Conservation (phyloP, 306 rosid genomes). For the Amphicarpaea edgeworthii region DNA sequence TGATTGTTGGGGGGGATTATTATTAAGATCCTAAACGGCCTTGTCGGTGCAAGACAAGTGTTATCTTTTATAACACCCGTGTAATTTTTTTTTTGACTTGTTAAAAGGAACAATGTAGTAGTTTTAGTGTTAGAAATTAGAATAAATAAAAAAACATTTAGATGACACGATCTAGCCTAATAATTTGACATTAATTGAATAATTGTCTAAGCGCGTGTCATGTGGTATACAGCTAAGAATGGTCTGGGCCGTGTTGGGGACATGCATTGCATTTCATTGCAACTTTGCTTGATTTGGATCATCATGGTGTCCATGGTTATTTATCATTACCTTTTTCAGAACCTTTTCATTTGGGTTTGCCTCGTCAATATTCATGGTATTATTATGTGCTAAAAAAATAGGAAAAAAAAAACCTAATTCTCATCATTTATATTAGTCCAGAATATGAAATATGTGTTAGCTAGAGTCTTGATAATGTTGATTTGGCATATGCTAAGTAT, state of each 20-base stretch:
- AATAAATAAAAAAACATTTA: too few relatives aligned
- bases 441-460: too few relatives aligned
- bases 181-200: constrained; percentile 7
- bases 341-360: background rate
- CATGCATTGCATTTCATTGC: too few relatives aligned
- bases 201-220: background rate
- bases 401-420: too few relatives aligned
- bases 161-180: background rate
- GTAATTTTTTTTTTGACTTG: background rate
- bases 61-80: background rate
- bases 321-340: background rate
- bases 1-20: background rate
- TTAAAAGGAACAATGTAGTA: too few relatives aligned
- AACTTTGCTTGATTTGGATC: background rate
- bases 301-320: background rate
- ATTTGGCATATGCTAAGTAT: too few relatives aligned
- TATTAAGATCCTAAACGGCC: constrained; percentile 19
- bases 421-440: too few relatives aligned
- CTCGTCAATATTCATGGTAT: background rate
- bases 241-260: background rate
- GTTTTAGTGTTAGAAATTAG: too few relatives aligned
- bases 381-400: too few relatives aligned
- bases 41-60: constrained; percentile 16
- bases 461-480: too few relatives aligned
- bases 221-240: constrained; percentile 14